Evolutionary conservation across 768 basidiomycete species (phyloP).

Genomic region (Leccinellum rugosiceps): DNA sequence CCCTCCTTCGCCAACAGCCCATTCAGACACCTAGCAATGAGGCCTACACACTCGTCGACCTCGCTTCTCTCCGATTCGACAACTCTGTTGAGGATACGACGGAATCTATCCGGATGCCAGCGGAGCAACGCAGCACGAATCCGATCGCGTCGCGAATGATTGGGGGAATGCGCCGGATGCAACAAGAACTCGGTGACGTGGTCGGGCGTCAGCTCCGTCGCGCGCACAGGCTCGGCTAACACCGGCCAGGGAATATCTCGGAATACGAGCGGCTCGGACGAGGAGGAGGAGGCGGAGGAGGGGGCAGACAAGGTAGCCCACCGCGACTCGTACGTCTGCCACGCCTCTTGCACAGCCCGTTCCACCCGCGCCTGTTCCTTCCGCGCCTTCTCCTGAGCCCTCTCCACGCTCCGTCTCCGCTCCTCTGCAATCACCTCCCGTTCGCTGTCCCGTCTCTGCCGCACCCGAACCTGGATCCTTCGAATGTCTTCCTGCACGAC

Average conservation of each 20-base stretch:
- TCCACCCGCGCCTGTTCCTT: slow-evolving; percentile 41
- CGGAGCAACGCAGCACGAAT: slow-evolving; percentile 63
- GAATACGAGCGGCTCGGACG: slow-evolving; percentile 54
- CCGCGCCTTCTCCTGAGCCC: slow-evolving; percentile 41
- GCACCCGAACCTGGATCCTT: slow-evolving; percentile 51
- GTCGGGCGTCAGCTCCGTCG: slow-evolving; percentile 51
- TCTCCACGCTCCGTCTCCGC: slow-evolving; percentile 34
- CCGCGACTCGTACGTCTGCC: slow-evolving; percentile 60
- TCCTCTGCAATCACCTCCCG: slow-evolving; percentile 47
- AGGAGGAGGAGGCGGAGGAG: slow-evolving; percentile 17
- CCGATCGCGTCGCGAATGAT: slow-evolving; percentile 59
- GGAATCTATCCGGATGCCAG: slow-evolving; percentile 83
- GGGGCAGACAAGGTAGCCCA: slow-evolving; percentile 50
- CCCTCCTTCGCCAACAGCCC: slow-evolving; percentile 50
- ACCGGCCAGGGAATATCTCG: slow-evolving; percentile 71
- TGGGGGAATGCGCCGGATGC: slow-evolving; percentile 59
- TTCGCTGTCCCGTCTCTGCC: slow-evolving; percentile 49
- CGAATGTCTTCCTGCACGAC: slow-evolving; percentile 53
- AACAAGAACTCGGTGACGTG: slow-evolving; percentile 60
- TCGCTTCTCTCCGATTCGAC: slow-evolving; percentile 45
- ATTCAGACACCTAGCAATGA: slow-evolving; percentile 65
- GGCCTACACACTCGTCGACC: slow-evolving; percentile 63
- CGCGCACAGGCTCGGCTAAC: slow-evolving; percentile 37
- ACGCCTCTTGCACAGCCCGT: slow-evolving; percentile 50
- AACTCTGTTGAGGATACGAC: slow-evolving; percentile 52